Percentiles rank a stretch among this genome's conserved stretches.
phyloP scores from a whole-genome alignment of 148 eudicot genomes.

The Rhododendron mucronatum region DNA sequence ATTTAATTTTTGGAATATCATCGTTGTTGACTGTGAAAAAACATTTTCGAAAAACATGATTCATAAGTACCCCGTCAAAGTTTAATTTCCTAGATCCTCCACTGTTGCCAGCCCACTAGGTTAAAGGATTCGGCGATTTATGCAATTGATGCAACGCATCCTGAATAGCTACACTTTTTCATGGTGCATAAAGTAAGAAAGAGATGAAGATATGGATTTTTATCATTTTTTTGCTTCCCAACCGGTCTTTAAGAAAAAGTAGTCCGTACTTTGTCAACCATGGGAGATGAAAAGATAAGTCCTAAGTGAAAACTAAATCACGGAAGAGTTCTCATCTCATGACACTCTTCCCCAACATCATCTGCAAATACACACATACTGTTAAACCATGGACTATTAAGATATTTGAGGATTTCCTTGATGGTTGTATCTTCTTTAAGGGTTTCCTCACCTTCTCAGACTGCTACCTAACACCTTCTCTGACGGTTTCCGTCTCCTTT shows the following conservation, averaged over 20 bases:
- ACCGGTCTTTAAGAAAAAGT: not conserved
- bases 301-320: not conserved
- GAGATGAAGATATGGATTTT: not conserved
- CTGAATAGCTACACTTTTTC: not conserved
- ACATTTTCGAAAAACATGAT: not conserved
- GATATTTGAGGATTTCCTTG: constrained; percentile 26
- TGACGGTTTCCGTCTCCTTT: constrained; percentile 78
- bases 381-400: constrained; percentile 13
- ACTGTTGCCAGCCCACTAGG: not conserved
- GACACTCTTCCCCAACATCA: constrained; percentile 24
- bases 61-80: not conserved
- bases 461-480: constrained; percentile 69
- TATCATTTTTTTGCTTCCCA: not conserved
- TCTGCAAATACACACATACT: constrained; percentile 18
- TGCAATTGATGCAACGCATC: not conserved
- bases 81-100: not conserved
- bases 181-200: not conserved
- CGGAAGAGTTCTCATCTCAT: not conserved
- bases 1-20: not conserved
- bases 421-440: constrained; percentile 29
- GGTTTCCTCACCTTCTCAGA: constrained; percentile 66
- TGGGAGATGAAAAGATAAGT: not conserved
- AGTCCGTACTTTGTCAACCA: not conserved
- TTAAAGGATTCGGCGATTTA: not conserved
- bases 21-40: not conserved